Base-by-base conservation (phyloP, 1,284 basidiomycete species). In the Ceraceosorus bombacis region DNA sequence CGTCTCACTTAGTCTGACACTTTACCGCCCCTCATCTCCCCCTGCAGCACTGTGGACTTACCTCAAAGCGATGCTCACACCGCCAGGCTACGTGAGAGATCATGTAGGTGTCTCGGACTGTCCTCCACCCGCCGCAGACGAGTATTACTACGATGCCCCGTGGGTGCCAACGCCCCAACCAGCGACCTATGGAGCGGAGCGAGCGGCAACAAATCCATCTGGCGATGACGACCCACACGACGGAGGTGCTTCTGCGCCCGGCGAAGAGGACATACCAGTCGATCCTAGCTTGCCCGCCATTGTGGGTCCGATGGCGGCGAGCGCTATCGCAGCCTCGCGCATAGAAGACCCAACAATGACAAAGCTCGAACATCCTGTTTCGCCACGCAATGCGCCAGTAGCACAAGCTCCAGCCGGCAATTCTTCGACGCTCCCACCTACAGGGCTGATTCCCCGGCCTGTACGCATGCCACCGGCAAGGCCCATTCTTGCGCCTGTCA, bases 61-160 rank as follows among this genome's bases (percentile, higher is more conserved):
- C 46, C 52, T 71, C 2, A 62, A 53, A 5, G 67, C 73, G 17
- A 57, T 75, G 49, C n/a, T 59, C 8, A 65, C 68, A 1, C 60
- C 58, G 8, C 75, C 75, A 2, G 75, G 75, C 4, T 53, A 67
- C 51, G 72, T 73, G 37, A 65, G 62, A 9, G 73, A 77, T 55
- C 66, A 65, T 41, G 61, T 74, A 57, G 61, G 41, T 53, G 5
- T 51, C 58, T 36, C 66, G 58, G 12, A 49, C 58, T 55, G 61
- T 62, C 39, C 55, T 51, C 41, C 64, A 10, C 43, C 43, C 10
- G 43, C 43, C 43, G 43, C 43, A 10, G 43, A 46, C 4, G 43
- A 46, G 43, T 46, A 46, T 15, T 46, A 46, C 52, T 6, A 39
- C 39, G 37, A 49, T 12, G 13, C 37, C 49, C 17, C 36, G 5